A percentile compares a stretch with the other conserved stretches of the same genome.
These are phyloP conservation scores for Eucalyptus sp. DNA, from an alignment of 345 rosid genomes.

Conservation along the genomic window DNA sequence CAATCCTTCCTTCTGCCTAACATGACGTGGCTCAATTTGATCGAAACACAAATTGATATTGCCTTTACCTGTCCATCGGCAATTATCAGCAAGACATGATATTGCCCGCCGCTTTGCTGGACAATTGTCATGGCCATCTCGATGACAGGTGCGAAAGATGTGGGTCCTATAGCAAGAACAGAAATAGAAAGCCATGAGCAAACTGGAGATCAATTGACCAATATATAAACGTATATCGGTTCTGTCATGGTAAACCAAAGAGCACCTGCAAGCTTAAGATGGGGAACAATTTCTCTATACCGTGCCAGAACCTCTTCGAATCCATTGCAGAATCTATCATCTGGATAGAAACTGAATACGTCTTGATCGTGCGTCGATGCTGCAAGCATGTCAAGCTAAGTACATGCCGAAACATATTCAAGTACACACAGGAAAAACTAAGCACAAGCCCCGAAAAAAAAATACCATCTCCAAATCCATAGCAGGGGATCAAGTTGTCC, in stretches of 20 bases:
- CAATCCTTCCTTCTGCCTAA: background rate
- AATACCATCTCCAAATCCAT: conserved; percentile 12
- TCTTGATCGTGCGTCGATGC: conserved; percentile 95
- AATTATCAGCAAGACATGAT: conserved; percentile 37
- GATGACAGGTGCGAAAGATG: conserved; percentile 32
- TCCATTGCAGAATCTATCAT: conserved; percentile 59
- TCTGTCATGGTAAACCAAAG: background rate
- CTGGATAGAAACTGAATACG: conserved; percentile 65
- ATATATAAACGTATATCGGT: background rate
- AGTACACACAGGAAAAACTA: background rate
- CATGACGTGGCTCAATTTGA: background rate
- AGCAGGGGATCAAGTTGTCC: conserved; percentile 8
- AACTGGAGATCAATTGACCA: background rate
- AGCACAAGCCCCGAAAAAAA: background rate
- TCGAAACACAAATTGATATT: background rate
- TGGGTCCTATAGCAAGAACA: conserved; percentile 16
- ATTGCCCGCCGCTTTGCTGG: conserved; percentile 35
- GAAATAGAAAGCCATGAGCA: background rate
- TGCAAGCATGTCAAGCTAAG: conserved; percentile 4
- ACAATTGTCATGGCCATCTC: conserved; percentile 44
- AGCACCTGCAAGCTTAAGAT: conserved; percentile 73
- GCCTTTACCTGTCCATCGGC: conserved; percentile 39
- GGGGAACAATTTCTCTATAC: conserved; percentile 75
- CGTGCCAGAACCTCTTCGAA: conserved; percentile 79
- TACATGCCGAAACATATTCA: background rate